A percentile compares a stretch with the other conserved stretches of the same genome.
Evolutionary conservation across 2,329 filamentous ascomycete genomes (phyloP).

Genomic region (Didymella pomorum): DNA sequence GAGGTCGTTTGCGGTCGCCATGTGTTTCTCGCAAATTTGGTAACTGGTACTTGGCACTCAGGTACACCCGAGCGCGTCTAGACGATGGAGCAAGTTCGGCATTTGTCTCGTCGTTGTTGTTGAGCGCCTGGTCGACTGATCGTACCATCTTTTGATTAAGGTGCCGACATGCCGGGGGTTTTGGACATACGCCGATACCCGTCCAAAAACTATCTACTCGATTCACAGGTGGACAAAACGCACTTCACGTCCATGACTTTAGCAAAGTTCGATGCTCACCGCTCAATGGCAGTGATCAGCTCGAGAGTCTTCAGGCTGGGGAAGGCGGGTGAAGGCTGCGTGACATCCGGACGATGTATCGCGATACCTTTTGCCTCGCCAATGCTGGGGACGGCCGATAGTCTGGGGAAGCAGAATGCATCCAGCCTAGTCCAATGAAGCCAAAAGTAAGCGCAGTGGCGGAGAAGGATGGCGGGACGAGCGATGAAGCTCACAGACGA

Average conservation of each 20-base stretch:
- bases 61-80: constrained; percentile 7
- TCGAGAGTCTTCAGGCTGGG: background rate
- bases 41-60: constrained; percentile 8
- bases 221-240: background rate
- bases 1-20: constrained; percentile 11
- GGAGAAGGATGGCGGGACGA: constrained; percentile 15
- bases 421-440: constrained; percentile 12
- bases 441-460: constrained; percentile 12
- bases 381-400: constrained; percentile 10
- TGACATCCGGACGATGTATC: background rate
- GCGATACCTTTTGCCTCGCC: constrained; percentile 11
- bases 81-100: constrained; percentile 2
- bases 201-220: background rate
- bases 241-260: background rate
- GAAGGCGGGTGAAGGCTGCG: background rate
- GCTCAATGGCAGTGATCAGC: background rate
- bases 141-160: constrained; percentile 4
- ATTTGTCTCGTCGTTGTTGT: constrained; percentile 3
- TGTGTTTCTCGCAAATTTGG: constrained; percentile 8
- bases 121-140: constrained; percentile 10
- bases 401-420: constrained; percentile 15
- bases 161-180: background rate
- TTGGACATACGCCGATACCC: background rate
- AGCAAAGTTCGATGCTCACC: background rate
- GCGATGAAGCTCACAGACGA: constrained; percentile 11